Conservation (phyloP, 73 alveolate species). For the Blepharisma japonicum region DNA sequence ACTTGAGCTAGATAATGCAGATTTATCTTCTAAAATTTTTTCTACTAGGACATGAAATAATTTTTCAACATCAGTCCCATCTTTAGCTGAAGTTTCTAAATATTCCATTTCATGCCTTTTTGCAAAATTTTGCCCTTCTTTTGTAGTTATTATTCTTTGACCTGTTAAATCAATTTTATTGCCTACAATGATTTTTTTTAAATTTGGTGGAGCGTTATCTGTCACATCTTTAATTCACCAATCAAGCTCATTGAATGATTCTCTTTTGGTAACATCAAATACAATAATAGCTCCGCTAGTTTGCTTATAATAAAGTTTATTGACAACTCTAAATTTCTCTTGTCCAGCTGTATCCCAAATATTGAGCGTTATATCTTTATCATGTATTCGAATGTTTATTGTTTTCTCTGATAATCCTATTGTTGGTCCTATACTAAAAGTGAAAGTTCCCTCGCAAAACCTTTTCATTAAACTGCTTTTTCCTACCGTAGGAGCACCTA, state of each 20-base stretch:
- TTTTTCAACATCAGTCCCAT: slow-evolving; percentile 39
- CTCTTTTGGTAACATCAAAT: slow-evolving; percentile 58
- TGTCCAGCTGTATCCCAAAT: slow-evolving; percentile 53
- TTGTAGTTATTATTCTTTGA: slow-evolving; percentile 41
- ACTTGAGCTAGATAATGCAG: no score
- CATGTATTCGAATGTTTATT: background rate
- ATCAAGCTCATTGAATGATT: slow-evolving; percentile 44
- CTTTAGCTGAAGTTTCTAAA: slow-evolving; percentile 65
- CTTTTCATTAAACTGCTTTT: background rate
- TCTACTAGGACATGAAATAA: background rate
- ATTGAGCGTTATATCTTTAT: background rate
- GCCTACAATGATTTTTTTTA: slow-evolving; percentile 59
- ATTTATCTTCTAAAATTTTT: no score
- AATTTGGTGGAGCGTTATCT: slow-evolving; percentile 54
- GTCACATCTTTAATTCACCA: slow-evolving; percentile 58
- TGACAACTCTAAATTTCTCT: slow-evolving; percentile 37
- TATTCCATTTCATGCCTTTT: slow-evolving; percentile 44
- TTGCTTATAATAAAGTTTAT: slow-evolving; percentile 47
- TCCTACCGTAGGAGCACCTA: slow-evolving; percentile 3
- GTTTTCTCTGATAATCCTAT: no score
- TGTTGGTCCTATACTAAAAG: background rate
- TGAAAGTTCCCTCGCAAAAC: background rate
- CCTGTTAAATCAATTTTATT: slow-evolving; percentile 62
- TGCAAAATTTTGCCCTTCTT: slow-evolving; percentile 57
- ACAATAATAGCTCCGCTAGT: slow-evolving; percentile 61